These are phyloP conservation scores for Boletus vinaceobasis DNA, from an alignment of 768 basidiomycete genomes.

Conservation along the genomic window DNA sequence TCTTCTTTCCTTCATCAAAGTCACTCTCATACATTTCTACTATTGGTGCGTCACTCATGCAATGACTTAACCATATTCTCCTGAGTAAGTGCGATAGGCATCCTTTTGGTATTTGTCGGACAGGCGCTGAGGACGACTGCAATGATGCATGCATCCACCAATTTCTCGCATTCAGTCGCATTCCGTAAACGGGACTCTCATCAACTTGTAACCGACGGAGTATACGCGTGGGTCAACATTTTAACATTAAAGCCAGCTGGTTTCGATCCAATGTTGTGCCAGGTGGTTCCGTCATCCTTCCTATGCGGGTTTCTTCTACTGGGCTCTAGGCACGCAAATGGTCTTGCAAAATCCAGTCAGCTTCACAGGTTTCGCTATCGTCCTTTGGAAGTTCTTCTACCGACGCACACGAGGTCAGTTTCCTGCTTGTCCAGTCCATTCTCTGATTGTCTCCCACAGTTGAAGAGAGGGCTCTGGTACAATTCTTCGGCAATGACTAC, in stretches of 20 bases:
- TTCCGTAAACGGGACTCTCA: constrained; percentile 71
- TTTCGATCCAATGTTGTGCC: neutral
- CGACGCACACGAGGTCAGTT: constrained; percentile 70
- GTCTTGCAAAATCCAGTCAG: constrained; percentile 83
- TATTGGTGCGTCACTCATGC: constrained; percentile 44
- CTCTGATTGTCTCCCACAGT: constrained; percentile 40
- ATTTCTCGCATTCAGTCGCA: constrained; percentile 90
- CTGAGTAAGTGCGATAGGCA: constrained; percentile 43
- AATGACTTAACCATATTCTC: neutral
- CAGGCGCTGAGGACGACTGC: constrained; percentile 81
- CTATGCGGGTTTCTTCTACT: constrained; percentile 96
- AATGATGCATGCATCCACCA: constrained; percentile 95
- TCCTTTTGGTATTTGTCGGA: constrained; percentile 60
- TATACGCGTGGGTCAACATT: constrained; percentile 70
- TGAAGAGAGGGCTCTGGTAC: constrained; percentile 75
- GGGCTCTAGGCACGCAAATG: constrained; percentile 93
- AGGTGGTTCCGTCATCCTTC: constrained; percentile 84
- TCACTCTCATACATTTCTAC: constrained; percentile 51
- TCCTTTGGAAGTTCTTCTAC: constrained; percentile 88
- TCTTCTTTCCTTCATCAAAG: constrained; percentile 66
- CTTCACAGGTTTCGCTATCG: constrained; percentile 56
- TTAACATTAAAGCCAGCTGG: neutral
- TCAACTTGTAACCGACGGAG: constrained; percentile 78
- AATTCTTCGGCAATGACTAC: constrained; percentile 91
- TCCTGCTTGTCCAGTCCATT: neutral